Base-by-base conservation (phyloP, 164 flowering plant genomes). In the Aristolochia fimbriata region DNA sequence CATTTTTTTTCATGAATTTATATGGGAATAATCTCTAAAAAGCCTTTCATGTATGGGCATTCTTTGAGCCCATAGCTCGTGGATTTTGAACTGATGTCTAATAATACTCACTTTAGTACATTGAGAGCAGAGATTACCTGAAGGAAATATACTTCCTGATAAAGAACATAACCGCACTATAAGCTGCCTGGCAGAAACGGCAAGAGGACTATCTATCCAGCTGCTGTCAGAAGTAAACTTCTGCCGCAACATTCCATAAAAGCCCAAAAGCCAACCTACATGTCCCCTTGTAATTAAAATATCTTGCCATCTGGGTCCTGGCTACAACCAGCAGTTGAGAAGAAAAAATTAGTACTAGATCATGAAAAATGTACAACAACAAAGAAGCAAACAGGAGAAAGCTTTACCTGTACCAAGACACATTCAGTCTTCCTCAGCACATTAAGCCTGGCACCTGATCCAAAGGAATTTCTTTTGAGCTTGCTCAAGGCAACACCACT, bases 121-220 rank as follows among this genome's bases (percentile, higher is more conserved):
- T 48, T 30, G 57, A 21, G 63, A 24, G 22, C 43, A 62, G 37
- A 55, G 52, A 54, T 13, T 83, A 93, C 97, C 97, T 62, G 89
- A 73, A 68, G 84, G 84, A 79, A 93, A 93, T 72, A 93, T 72
- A 25, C 79, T 64, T 68, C 97, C 97, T 41, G 86, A 76, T 73
- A 93, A 75, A 46, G 95, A 86, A 77, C 95, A 91, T 41, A 88
- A 73, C 64, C 85, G 96, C 33, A 93, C 76, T 59, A 93, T 78
- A 58, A 91, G 86, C 67, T 88, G 86, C 55, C 99, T 80, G 69
- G 97, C 89, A 73, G 88, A 80, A 45, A 86, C 96, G 19, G 96
- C 99, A 60, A 94, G 74, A 27, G 99, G 96, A 70, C 88, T 86
- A 71, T 91, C 96, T 61, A 88, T 70, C 99, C 97, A 90, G 65